Conservation (phyloP, 140 eudicot species). For the Flaveria floridana region DNA sequence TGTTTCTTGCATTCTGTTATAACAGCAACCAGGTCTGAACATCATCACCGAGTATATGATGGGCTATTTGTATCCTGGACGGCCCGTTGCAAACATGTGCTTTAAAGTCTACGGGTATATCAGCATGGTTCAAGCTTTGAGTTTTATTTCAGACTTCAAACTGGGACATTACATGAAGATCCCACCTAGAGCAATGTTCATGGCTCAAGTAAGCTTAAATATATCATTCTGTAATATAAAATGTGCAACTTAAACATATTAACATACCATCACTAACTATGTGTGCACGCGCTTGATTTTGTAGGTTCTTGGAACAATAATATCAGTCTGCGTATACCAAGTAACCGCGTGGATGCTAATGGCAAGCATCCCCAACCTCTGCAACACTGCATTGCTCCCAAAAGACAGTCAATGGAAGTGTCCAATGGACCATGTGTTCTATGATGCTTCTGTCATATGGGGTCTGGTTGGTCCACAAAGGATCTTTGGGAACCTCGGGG, state of each 20-base stretch:
- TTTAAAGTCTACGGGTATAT: constrained; percentile 56
- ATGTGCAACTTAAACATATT: not conserved
- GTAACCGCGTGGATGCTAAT: constrained; percentile 61
- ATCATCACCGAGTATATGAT: constrained; percentile 56
- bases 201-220: constrained; percentile 45
- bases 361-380: constrained; percentile 45
- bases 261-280: not conserved
- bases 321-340: constrained; percentile 50
- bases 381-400: constrained; percentile 40
- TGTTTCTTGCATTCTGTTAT: not conserved
- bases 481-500: constrained; percentile 60
- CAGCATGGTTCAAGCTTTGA: constrained; percentile 53
- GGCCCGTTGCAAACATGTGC: constrained; percentile 60
- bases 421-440: constrained; percentile 55
- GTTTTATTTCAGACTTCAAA: constrained; percentile 48
- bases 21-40: constrained; percentile 49
- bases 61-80: constrained; percentile 52
- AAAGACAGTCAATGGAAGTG: constrained; percentile 60
- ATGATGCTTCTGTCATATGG: constrained; percentile 64
- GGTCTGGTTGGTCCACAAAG: constrained; percentile 71
- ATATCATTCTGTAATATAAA: not conserved
- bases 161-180: constrained; percentile 74
- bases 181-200: constrained; percentile 63
- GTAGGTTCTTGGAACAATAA: constrained; percentile 44
- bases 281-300: not conserved